phyloP scores from a whole-genome alignment of 2,329 filamentous ascomycete genomes.

The Neofusicoccum laricinum region DNA sequence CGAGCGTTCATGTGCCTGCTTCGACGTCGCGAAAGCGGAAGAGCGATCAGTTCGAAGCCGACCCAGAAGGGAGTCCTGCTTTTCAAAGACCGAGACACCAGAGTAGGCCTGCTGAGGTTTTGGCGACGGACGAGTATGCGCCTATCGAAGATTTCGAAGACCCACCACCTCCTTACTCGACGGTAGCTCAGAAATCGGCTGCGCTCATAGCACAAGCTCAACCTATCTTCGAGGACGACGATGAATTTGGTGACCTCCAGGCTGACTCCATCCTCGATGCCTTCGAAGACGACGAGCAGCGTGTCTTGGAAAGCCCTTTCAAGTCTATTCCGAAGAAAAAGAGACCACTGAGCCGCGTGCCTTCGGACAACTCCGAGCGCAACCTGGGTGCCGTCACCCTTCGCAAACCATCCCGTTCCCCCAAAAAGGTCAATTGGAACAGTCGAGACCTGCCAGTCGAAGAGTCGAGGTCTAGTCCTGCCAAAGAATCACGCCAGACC shows the following conservation, averaged over 20 bases:
- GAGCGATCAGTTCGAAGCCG: slow-evolving; percentile 43
- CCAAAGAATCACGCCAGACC: background rate
- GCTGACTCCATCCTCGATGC: background rate
- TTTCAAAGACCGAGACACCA: background rate
- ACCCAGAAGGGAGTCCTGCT: slow-evolving; percentile 17
- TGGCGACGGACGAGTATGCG: slow-evolving; percentile 16
- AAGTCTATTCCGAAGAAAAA: background rate
- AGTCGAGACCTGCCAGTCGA: background rate
- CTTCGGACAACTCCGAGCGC: background rate
- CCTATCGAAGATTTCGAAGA: slow-evolving; percentile 13
- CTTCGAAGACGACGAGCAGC: background rate
- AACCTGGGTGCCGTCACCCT: background rate
- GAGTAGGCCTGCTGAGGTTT: background rate
- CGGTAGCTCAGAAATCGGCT: slow-evolving; percentile 29
- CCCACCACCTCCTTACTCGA: slow-evolving; percentile 45
- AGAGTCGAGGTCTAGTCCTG: background rate
- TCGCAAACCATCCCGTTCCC: slow-evolving; percentile 13
- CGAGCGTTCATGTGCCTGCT: slow-evolving; percentile 13
- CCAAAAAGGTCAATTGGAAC: background rate
- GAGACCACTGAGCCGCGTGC: slow-evolving; percentile 20
- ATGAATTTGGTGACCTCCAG: background rate
- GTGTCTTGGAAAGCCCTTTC: slow-evolving; percentile 3
- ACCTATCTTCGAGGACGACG: background rate
- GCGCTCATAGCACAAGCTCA: background rate
- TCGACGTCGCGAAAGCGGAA: slow-evolving; percentile 42